Evolutionary conservation across 164 flowering plant species (phyloP).

Genomic region (Vitis labrusca): DNA sequence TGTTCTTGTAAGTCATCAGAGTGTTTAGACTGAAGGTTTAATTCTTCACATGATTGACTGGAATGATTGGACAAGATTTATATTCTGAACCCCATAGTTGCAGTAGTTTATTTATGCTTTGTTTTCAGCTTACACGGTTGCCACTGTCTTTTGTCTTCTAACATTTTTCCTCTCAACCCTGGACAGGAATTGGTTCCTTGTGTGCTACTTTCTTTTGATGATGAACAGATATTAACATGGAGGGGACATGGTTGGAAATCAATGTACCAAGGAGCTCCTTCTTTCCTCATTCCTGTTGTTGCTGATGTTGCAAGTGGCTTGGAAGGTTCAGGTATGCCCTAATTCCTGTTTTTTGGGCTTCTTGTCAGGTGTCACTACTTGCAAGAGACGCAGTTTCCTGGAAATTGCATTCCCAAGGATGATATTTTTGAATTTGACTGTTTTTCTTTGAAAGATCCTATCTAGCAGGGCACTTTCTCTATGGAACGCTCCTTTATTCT

Average conservation of each 20-base stretch:
- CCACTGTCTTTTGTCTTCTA: not conserved
- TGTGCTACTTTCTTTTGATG: conserved; percentile 83
- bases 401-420: conserved; percentile 6
- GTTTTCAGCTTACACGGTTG: not conserved
- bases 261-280: conserved; percentile 38
- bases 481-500: no score
- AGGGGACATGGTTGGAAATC: conserved; percentile 88
- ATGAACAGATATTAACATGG: conserved; percentile 93
- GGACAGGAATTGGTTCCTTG: conserved; percentile 96
- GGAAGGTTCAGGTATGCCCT: conserved; percentile 41
- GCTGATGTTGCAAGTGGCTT: conserved; percentile 11
- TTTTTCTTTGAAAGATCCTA: not conserved
- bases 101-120: not conserved
- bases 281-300: conserved; percentile 11
- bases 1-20: not conserved
- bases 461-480: no score
- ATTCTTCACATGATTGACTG: no score
- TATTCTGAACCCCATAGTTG: no score
- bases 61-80: no score
- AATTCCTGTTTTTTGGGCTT: not conserved
- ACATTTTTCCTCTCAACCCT: not conserved
- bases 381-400: conserved; percentile 9
- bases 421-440: not conserved
- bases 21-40: no score
- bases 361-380: not conserved